Evolutionary conservation across 352 stramenopile species (phyloP).

Genomic region (Phytopythium oedochilum): DNA sequence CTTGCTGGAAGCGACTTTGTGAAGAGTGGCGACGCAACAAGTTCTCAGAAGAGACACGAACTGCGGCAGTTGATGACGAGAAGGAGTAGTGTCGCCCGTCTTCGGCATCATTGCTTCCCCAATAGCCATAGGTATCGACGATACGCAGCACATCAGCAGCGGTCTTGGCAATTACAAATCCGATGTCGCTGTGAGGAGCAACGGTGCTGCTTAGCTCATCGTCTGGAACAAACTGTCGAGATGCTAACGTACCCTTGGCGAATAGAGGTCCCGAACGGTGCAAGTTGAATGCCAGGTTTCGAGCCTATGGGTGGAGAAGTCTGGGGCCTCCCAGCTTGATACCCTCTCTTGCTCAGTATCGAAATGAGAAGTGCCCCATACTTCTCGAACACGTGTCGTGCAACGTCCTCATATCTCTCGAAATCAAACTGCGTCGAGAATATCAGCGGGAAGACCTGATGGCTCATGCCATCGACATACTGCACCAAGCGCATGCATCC

Average conservation of each 20-base stretch:
- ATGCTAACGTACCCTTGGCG: slow-evolving; percentile 39
- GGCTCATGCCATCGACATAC: slow-evolving; percentile 69
- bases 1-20: slow-evolving; percentile 19
- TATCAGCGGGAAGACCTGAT: slow-evolving; percentile 61
- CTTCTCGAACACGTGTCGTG: slow-evolving; percentile 47
- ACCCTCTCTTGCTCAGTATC: slow-evolving; percentile 8
- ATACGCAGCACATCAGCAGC: slow-evolving; percentile 51
- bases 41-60: slow-evolving; percentile 38
- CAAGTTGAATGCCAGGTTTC: slow-evolving; percentile 16
- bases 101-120: slow-evolving; percentile 16
- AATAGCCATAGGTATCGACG: slow-evolving; percentile 48
- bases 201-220: no score
- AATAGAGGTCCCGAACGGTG: slow-evolving; percentile 39
- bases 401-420: slow-evolving; percentile 47
- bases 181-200: slow-evolving; percentile 70
- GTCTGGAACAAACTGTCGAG: neutral
- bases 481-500: slow-evolving; percentile 7
- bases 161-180: slow-evolving; percentile 52
- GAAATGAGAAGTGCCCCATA: slow-evolving; percentile 41
- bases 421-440: slow-evolving; percentile 54
- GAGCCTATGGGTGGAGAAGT: neutral
- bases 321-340: neutral
- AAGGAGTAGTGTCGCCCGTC: slow-evolving; percentile 7
- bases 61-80: slow-evolving; percentile 12
- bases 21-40: slow-evolving; percentile 28